Evolutionary conservation across 78 protist genomes (phyloP).

Genomic region (Acrasis kona): DNA sequence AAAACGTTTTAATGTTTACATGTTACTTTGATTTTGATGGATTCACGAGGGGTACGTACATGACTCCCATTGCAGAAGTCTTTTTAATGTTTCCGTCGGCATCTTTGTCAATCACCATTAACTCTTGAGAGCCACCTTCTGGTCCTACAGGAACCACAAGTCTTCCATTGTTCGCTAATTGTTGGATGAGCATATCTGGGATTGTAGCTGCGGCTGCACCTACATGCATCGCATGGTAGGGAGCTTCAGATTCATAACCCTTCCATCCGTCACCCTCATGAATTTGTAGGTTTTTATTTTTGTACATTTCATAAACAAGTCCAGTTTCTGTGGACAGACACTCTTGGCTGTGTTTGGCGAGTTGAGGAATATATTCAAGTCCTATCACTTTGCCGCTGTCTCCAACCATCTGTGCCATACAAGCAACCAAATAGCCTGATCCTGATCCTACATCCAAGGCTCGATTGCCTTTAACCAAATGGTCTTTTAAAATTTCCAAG

Average conservation of each 20-base stretch:
- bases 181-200: slow-evolving; percentile 43
- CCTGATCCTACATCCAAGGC: slow-evolving; percentile 61
- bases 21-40: neutral
- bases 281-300: neutral
- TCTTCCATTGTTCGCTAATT: slow-evolving; percentile 38
- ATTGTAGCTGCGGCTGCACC: slow-evolving; percentile 59
- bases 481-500: slow-evolving; percentile 33
- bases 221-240: slow-evolving; percentile 65
- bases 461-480: slow-evolving; percentile 8
- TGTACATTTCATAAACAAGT: too few species aligned
- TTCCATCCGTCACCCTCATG: slow-evolving; percentile 30
- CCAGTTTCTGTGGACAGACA: slow-evolving; percentile 29
- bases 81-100: slow-evolving; percentile 17
- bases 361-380: slow-evolving; percentile 44
- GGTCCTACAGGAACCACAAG: slow-evolving; percentile 61
- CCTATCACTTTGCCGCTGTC: slow-evolving; percentile 41
- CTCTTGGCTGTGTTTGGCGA: slow-evolving; percentile 16
- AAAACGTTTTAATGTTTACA: too few species aligned
- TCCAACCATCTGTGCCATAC: slow-evolving; percentile 37
- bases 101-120: slow-evolving; percentile 35
- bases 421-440: slow-evolving; percentile 44
- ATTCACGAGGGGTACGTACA: slow-evolving; percentile 39
- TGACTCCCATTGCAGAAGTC: slow-evolving; percentile 31
- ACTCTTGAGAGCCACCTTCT: slow-evolving; percentile 20
- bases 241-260: neutral